Conservation (phyloP, 768 basidiomycete species). For the Nevesoporus exiguus region DNA sequence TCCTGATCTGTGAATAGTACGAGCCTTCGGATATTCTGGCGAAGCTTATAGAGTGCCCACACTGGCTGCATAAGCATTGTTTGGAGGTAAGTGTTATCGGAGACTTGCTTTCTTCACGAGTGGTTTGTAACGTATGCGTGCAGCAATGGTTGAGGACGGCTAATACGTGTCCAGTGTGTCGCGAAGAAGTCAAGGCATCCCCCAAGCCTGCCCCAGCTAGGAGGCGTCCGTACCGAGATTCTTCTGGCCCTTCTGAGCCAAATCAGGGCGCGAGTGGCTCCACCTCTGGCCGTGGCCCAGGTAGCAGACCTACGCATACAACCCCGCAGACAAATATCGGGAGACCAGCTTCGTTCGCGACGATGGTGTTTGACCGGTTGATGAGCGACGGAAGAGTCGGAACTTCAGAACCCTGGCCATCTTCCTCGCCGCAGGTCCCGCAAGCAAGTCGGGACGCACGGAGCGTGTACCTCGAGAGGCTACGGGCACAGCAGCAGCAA, state of each 20-base stretch:
- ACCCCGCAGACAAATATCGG: slow-evolving; percentile 8
- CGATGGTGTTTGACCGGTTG: slow-evolving; percentile 21
- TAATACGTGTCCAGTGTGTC: slow-evolving; percentile 79
- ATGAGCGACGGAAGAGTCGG: slow-evolving; percentile 15
- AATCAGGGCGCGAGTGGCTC: slow-evolving; percentile 4
- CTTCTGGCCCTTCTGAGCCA: slow-evolving; percentile 3
- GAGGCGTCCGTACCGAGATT: slow-evolving; percentile 13
- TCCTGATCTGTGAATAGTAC: slow-evolving; percentile 46
- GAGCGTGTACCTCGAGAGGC: slow-evolving; percentile 8
- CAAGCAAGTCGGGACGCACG: slow-evolving; percentile 7
- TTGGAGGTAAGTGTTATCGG: slow-evolving; percentile 50
- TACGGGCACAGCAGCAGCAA: slow-evolving; percentile 17
- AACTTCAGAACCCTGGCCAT: slow-evolving; percentile 2
- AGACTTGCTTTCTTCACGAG: neutral
- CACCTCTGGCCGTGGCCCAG: neutral
- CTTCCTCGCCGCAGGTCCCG: neutral
- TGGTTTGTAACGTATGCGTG: slow-evolving; percentile 2
- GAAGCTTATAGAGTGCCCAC: slow-evolving; percentile 66
- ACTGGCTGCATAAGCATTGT: slow-evolving; percentile 80
- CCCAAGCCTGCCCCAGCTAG: slow-evolving; percentile 23
- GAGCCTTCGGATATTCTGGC: slow-evolving; percentile 55
- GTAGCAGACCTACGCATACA: slow-evolving; percentile 5
- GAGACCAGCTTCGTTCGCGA: slow-evolving; percentile 16
- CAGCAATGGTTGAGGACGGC: slow-evolving; percentile 82
- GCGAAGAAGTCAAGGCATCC: slow-evolving; percentile 47